Base-by-base conservation (phyloP, 805 yeast species). In the Candida nonsorbophila region DNA sequence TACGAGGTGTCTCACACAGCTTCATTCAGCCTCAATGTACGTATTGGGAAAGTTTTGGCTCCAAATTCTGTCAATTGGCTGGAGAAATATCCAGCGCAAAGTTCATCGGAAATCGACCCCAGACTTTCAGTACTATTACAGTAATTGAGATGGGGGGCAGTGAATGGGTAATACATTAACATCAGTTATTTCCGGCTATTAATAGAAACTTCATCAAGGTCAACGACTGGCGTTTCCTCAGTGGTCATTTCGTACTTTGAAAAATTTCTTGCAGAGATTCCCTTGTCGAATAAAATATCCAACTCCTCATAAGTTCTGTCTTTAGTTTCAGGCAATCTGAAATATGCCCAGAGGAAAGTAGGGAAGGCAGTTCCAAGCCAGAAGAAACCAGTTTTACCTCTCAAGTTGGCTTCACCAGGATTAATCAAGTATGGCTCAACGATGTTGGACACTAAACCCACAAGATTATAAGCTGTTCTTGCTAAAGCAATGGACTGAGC, bases 301-400 rank as follows among this genome's bases (percentile, higher is more conserved):
- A 76, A 53, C 41, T 76, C 80, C 23, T 70, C 76, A 44, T 58
- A 73, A 0, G 79, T 70, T 45, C 78, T 60, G 29, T 62, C 66
- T 37, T 58, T 56, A 13, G 79, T 69, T 47, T 76, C 83, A 4
- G 83, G 82, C 23, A 74, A 52, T 29, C 69, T 61, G 49, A 70
- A 63, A 48, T 52, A 62, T 15, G 59, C 51, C 72, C 73, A 70
- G 19, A 60, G 10, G n/a, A 54, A 30, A 15, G 45, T 41, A 20
- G 48, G 27, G 7, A 51, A 29, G 15, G 44, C 34, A 9, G 55
- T 42, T 6, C 58, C 66, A 14, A 53, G 57, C 58, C 60, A 60
- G 42, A 61, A 57, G 30, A 58, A 51, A 11, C 59, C 67, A 15
- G 63, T 48, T 44, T 59, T 61, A 20, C 62, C 68, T 28, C 51